A percentile compares a stretch with the other conserved stretches of the same genome.
phyloP scores from a whole-genome alignment of 2,329 filamentous ascomycete genomes.

The Ophiostoma triangulosporum region DNA sequence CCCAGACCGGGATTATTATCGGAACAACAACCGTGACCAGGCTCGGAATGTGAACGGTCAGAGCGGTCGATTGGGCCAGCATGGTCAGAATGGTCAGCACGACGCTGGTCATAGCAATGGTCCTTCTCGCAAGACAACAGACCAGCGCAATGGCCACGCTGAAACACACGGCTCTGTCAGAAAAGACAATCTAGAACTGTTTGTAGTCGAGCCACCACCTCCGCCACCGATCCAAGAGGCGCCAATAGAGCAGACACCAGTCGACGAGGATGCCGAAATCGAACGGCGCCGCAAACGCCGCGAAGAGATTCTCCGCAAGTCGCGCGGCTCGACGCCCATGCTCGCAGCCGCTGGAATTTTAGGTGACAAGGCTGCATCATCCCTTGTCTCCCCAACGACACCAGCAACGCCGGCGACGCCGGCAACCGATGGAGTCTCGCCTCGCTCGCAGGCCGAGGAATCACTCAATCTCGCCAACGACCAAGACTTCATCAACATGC shows the following conservation, averaged over 20 bases:
- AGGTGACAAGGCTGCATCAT: not conserved
- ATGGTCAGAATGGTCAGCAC: not conserved
- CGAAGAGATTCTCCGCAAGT: conserved; percentile 75
- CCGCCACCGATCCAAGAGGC: conserved; percentile 22
- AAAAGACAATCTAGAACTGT: not conserved
- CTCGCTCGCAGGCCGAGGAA: conserved; percentile 31
- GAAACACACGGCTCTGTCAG: not conserved
- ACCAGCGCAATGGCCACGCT: not conserved
- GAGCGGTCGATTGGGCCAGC: not conserved
- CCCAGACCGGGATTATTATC: not conserved
- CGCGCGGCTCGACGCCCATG: conserved; percentile 59
- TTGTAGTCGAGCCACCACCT: not conserved
- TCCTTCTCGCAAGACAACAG: not conserved
- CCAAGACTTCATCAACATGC: conserved; percentile 50
- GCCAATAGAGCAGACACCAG: conserved; percentile 40
- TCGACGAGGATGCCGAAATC: conserved; percentile 72
- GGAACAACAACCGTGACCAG: not conserved
- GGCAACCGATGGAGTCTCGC: conserved; percentile 14
- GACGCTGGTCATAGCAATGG: too few species aligned
- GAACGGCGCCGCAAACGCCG: conserved; percentile 73
- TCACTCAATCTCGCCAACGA: conserved; percentile 53
- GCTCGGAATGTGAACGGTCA: not conserved
- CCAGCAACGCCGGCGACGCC: conserved; percentile 18
- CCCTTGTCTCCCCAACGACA: conserved; percentile 23
- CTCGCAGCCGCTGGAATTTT: conserved; percentile 26